Evolutionary conservation across 2,329 filamentous ascomycete genomes (phyloP).

Genomic region (Boeremia lycopersici): DNA sequence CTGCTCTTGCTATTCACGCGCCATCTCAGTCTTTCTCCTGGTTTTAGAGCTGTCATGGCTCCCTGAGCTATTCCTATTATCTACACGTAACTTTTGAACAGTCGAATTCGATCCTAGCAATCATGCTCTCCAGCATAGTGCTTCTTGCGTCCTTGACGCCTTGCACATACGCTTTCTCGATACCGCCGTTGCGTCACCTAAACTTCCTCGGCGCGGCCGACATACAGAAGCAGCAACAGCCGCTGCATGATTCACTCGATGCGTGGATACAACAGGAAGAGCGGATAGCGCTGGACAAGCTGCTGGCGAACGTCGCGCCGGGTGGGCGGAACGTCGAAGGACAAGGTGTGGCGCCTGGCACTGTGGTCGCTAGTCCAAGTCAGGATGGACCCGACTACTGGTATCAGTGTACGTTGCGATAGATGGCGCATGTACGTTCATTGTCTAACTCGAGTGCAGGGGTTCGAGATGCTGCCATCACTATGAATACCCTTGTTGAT

Average conservation of each 20-base stretch:
- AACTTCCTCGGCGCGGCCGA: slow-evolving; percentile 26
- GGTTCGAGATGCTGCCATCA: slow-evolving; percentile 54
- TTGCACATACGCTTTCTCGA: slow-evolving; percentile 36
- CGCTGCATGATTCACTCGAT: slow-evolving; percentile 38
- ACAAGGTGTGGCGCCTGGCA: slow-evolving; percentile 45
- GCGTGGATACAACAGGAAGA: slow-evolving; percentile 47
- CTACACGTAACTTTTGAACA: background rate
- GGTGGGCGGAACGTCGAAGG: slow-evolving; percentile 47
- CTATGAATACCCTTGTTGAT: slow-evolving; percentile 49
- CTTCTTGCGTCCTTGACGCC: slow-evolving; percentile 25
- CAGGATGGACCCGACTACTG: slow-evolving; percentile 51
- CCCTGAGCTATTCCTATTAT: background rate
- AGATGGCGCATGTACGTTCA: background rate
- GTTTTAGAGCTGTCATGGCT: background rate
- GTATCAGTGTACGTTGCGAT: slow-evolving; percentile 48
- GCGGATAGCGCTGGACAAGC: slow-evolving; percentile 42
- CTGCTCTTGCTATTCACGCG: background rate
- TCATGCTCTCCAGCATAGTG: slow-evolving; percentile 13
- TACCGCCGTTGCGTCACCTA: slow-evolving; percentile 31
- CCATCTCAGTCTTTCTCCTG: background rate
- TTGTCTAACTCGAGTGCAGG: slow-evolving; percentile 29
- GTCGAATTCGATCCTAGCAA: background rate
- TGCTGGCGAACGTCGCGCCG: slow-evolving; percentile 53
- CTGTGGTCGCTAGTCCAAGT: slow-evolving; percentile 53
- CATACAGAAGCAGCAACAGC: slow-evolving; percentile 31